Percentiles rank a stretch among this genome's conserved stretches.
These are phyloP conservation scores for Phyllosticta capitalensis DNA, from an alignment of 2,329 filamentous ascomycete species.

Conservation along the genomic window DNA sequence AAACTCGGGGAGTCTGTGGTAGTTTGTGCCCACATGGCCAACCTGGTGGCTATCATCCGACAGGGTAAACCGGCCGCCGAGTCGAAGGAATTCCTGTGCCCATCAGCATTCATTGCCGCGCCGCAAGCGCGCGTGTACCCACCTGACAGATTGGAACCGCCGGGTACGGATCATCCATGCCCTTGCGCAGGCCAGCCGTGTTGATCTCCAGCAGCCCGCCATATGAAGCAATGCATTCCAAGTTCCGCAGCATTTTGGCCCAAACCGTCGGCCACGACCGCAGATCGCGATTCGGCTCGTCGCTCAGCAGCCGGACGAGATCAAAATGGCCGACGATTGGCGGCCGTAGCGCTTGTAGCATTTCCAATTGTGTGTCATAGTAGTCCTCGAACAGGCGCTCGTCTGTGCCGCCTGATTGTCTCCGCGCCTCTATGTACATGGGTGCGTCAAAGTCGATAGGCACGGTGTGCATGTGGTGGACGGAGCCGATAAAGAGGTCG, in stretches of 20 bases:
- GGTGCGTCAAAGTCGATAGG: constrained; percentile 79
- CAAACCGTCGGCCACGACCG: constrained; percentile 56
- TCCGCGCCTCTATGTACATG: constrained; percentile 57
- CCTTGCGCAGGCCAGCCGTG: constrained; percentile 77
- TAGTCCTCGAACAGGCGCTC: constrained; percentile 64
- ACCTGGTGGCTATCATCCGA: constrained; percentile 93
- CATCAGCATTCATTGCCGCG: not conserved
- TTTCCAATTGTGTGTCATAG: constrained; percentile 77
- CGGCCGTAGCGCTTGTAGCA: constrained; percentile 65
- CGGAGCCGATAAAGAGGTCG: constrained; percentile 86
- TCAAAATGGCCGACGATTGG: constrained; percentile 90
- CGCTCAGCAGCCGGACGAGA: constrained; percentile 71
- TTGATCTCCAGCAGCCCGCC: constrained; percentile 86
- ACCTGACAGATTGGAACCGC: constrained; percentile 67
- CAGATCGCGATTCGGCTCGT: constrained; percentile 55
- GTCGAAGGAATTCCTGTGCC: constrained; percentile 57
- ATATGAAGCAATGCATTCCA: constrained; percentile 60
- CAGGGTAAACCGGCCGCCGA: constrained; percentile 76
- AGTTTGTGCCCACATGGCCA: constrained; percentile 81
- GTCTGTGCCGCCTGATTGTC: constrained; percentile 50
- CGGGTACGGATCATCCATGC: constrained; percentile 84
- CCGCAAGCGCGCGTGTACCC: constrained; percentile 16
- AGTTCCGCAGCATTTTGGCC: constrained; percentile 63
- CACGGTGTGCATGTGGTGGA: constrained; percentile 79
- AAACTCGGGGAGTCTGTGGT: constrained; percentile 59